Conservation (phyloP, 805 yeast genomes). For the Metschnikowia lochheadii region DNA sequence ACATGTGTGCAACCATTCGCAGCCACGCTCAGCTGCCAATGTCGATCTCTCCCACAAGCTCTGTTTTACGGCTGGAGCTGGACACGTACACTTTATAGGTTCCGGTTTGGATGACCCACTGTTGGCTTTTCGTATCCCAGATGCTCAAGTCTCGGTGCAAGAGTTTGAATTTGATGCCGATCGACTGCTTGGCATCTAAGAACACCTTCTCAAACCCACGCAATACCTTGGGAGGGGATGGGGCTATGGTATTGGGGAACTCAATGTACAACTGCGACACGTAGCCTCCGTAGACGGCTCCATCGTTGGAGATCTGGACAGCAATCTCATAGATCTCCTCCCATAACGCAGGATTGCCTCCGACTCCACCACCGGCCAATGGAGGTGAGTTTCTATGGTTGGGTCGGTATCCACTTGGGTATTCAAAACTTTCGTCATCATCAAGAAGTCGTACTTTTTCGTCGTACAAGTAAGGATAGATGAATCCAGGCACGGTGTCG, state of each 20-base stretch:
- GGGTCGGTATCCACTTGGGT: constrained; percentile 37
- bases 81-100: constrained; percentile 50
- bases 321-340: constrained; percentile 44
- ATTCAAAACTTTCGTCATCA: constrained; percentile 35
- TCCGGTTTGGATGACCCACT: constrained; percentile 58
- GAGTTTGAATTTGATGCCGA: constrained; percentile 39
- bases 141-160: constrained; percentile 50
- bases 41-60: constrained; percentile 44
- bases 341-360: constrained; percentile 62
- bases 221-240: constrained; percentile 50
- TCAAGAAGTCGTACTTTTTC: constrained; percentile 32
- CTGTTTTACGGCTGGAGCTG: constrained; percentile 44
- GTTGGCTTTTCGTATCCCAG: constrained; percentile 53
- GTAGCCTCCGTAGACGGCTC: constrained; percentile 42
- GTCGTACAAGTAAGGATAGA: constrained; percentile 51
- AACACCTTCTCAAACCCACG: constrained; percentile 57
- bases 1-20: background rate
- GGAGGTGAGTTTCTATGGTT: constrained; percentile 35
- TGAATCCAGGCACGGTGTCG: constrained; percentile 50
- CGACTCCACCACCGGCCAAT: constrained; percentile 48
- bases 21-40: constrained; percentile 23
- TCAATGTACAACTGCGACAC: constrained; percentile 54
- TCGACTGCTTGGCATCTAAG: constrained; percentile 38
- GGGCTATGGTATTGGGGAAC: constrained; percentile 43
- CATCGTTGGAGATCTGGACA: constrained; percentile 46